Percentiles rank a stretch among this genome's conserved stretches.
Conservation (phyloP, 371 early-diverging fungal genomes). For the Apophysomyces sp. region DNA sequence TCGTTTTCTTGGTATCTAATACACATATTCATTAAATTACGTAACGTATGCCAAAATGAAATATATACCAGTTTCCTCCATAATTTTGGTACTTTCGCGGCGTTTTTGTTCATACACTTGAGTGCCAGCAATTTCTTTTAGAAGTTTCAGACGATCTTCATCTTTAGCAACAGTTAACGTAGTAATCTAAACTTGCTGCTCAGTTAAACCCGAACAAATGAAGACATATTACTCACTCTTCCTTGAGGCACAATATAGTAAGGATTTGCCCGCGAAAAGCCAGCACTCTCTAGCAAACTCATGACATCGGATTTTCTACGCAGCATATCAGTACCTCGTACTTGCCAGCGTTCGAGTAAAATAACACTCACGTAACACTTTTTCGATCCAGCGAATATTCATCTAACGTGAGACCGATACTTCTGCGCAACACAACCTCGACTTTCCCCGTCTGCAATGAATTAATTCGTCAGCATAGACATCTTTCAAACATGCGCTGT, state of each 20-base stretch:
- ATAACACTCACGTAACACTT: slow-evolving; percentile 64
- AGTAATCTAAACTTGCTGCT: slow-evolving; percentile 61
- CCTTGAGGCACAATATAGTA: slow-evolving; percentile 99
- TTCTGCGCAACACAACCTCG: slow-evolving; percentile 88
- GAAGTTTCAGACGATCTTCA: slow-evolving; percentile 83
- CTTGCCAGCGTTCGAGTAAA: neutral
- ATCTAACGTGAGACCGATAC: slow-evolving; percentile 95
- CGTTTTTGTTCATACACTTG: slow-evolving; percentile 97
- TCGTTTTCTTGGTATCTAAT: slow-evolving; percentile 78
- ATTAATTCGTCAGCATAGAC: neutral
- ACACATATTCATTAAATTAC: neutral
- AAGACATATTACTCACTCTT: slow-evolving; percentile 56
- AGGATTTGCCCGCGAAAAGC: slow-evolving; percentile 97
- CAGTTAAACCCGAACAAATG: neutral
- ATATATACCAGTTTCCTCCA: slow-evolving; percentile 86
- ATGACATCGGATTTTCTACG: slow-evolving; percentile 88
- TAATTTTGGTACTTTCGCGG: slow-evolving; percentile 84
- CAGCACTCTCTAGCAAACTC: slow-evolving; percentile 96
- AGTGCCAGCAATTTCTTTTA: slow-evolving; percentile 99
- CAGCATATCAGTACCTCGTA: neutral
- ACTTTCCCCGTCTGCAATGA: slow-evolving; percentile 78
- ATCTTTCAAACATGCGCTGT: slow-evolving; percentile 10
- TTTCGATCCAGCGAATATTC: slow-evolving; percentile 97
- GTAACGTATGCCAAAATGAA: neutral
- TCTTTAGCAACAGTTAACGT: slow-evolving; percentile 95